Percentiles rank a stretch among this genome's conserved stretches.
These are phyloP conservation scores for Magnusiomyces tetraspermus DNA, from an alignment of 1,139 yeast genomes.

Conservation along the genomic window DNA sequence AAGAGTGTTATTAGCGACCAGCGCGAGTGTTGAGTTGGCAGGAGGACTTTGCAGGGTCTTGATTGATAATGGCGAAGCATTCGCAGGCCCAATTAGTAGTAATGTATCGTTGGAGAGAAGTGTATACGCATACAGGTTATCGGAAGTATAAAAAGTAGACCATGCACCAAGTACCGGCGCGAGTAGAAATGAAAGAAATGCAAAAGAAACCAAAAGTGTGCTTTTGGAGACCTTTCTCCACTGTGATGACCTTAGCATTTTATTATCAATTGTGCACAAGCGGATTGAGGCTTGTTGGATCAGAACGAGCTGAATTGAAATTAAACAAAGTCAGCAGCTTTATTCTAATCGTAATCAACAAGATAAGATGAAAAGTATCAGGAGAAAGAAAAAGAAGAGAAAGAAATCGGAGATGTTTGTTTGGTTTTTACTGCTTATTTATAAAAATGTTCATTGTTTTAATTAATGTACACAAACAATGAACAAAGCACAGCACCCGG, in stretches of 20 bases:
- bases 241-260: neutral
- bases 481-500: too few species aligned
- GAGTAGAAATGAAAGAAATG: neutral
- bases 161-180: constrained; percentile 13
- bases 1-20: constrained; percentile 12
- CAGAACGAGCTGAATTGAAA: too few species aligned
- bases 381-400: neutral
- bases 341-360: too few species aligned
- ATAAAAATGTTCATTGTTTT: too few species aligned
- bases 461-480: too few species aligned
- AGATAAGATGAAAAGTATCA: neutral
- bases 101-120: constrained; percentile 16
- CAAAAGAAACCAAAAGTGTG: neutral
- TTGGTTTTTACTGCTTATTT: too few species aligned
- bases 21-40: constrained; percentile 17
- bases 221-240: neutral
- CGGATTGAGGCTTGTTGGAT: too few species aligned
- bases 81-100: constrained; percentile 7
- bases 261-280: too few species aligned
- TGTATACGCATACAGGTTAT: constrained; percentile 15
- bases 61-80: constrained; percentile 12
- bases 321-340: too few species aligned
- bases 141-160: constrained; percentile 17
- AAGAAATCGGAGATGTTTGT: neutral
- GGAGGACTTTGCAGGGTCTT: constrained; percentile 17